phyloP scores from a whole-genome alignment of 768 basidiomycete genomes.

The Chalciporus pseudorubinellus region DNA sequence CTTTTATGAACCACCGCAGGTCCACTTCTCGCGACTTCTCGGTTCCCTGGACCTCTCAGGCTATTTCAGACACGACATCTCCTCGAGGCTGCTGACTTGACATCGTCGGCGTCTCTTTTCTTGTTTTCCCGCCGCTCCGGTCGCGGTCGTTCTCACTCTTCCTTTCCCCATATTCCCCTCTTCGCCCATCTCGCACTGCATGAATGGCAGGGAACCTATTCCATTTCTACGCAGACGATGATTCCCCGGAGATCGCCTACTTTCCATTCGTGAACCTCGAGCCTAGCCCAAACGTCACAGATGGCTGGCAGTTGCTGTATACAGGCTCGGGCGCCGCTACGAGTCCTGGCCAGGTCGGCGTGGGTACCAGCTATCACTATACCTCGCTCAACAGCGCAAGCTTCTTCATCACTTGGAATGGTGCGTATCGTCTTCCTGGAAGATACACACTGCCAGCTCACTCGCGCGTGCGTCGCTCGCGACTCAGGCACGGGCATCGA shows the following conservation, averaged over 20 bases:
- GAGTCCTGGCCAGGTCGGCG: conserved; percentile 42
- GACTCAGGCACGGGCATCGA: conserved; percentile 61
- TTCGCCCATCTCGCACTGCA: conserved; percentile 23
- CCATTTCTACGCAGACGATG: conserved; percentile 58
- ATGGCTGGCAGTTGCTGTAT: conserved; percentile 72
- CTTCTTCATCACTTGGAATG: conserved; percentile 57
- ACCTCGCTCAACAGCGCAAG: conserved; percentile 60
- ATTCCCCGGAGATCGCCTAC: conserved; percentile 63
- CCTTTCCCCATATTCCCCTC: conserved; percentile 5
- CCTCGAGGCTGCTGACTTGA: conserved; percentile 31
- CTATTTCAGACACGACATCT: conserved; percentile 25
- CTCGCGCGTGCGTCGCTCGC: conserved; percentile 4
- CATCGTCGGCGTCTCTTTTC: conserved; percentile 19
- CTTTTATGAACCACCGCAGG: not conserved
- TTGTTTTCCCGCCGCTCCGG: not conserved
- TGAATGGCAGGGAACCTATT: conserved; percentile 28
- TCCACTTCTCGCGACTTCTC: not conserved
- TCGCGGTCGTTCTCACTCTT: conserved; percentile 11
- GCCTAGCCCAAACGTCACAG: conserved; percentile 43
- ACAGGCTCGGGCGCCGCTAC: conserved; percentile 46
- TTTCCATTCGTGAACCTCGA: conserved; percentile 58
- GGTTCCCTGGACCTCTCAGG: conserved; percentile 8
- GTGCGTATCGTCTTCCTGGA: conserved; percentile 37
- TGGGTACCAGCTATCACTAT: conserved; percentile 58
- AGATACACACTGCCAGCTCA: not conserved